These are phyloP conservation scores for Clonostachys rosea DNA, from an alignment of 2,329 filamentous ascomycete genomes.

Conservation along the genomic window DNA sequence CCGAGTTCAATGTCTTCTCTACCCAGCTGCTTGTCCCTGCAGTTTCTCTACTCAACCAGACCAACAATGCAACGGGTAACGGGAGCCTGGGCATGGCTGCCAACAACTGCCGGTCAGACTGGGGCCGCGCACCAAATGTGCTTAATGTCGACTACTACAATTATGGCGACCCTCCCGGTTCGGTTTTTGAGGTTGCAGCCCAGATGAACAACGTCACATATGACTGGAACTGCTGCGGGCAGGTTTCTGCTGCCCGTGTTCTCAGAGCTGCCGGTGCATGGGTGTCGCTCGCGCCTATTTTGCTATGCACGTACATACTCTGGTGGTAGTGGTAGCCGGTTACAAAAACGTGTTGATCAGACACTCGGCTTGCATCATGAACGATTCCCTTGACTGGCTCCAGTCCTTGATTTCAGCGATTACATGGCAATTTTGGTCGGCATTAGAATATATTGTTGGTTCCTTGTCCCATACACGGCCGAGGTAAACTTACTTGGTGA, in stretches of 20 bases:
- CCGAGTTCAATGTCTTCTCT: conserved; percentile 64
- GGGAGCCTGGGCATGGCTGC: conserved; percentile 64
- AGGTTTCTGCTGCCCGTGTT: not conserved
- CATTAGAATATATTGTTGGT: no score
- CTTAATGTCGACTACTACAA: conserved; percentile 87
- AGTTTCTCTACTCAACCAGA: conserved; percentile 62
- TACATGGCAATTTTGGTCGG: no score
- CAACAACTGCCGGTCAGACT: conserved; percentile 55
- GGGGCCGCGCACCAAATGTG: conserved; percentile 70
- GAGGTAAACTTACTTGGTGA: no score
- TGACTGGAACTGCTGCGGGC: conserved; percentile 49
- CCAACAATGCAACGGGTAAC: conserved; percentile 61
- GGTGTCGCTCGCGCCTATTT: no score
- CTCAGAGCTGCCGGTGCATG: no score
- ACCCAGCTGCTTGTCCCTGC: conserved; percentile 66
- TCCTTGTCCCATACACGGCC: no score
- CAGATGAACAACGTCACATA: conserved; percentile 70
- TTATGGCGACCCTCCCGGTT: conserved; percentile 58
- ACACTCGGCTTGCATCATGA: no score
- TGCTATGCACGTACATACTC: no score
- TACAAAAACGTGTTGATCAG: no score
- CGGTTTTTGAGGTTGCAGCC: conserved; percentile 72
- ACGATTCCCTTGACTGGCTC: no score
- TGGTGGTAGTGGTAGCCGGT: no score
- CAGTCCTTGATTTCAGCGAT: no score